Percentiles rank a stretch among this genome's conserved stretches.
These are phyloP conservation scores for Musa schizocarpa DNA, from an alignment of 176 grass and related monocot species.

Conservation along the genomic window DNA sequence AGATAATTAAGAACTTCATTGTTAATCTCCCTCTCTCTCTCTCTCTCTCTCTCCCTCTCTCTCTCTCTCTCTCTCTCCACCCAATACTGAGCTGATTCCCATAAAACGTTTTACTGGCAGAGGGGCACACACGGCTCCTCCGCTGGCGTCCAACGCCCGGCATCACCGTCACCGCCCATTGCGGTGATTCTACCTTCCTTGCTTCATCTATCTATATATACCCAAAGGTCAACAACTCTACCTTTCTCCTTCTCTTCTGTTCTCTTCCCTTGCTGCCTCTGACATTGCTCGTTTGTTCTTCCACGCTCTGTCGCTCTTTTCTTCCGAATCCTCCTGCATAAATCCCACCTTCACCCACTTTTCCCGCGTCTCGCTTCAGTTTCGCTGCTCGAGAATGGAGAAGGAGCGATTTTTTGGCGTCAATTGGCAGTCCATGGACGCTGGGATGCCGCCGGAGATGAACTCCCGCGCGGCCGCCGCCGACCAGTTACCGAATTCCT, in stretches of 20 bases:
- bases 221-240: neutral
- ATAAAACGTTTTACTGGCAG: neutral
- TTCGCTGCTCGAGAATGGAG: constrained; percentile 5
- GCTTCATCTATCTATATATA: neutral
- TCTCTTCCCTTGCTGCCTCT: neutral
- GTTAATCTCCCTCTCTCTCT: neutral
- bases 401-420: constrained; percentile 35
- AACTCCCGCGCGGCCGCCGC: neutral
- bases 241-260: neutral
- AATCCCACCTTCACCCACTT: neutral
- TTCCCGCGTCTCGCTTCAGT: neutral
- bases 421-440: neutral
- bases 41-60: neutral
- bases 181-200: neutral
- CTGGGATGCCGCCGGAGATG: neutral
- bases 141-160: neutral
- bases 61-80: neutral
- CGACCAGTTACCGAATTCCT: constrained; percentile 2
- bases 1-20: too few relatives aligned
- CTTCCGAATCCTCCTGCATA: neutral
- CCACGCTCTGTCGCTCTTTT: neutral
- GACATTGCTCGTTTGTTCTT: neutral
- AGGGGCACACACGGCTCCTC: neutral
- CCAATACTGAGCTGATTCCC: too few relatives aligned
- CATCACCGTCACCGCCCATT: neutral